Conservation (phyloP, 352 stramenopile species). For the Aphanomyces stellatus region DNA sequence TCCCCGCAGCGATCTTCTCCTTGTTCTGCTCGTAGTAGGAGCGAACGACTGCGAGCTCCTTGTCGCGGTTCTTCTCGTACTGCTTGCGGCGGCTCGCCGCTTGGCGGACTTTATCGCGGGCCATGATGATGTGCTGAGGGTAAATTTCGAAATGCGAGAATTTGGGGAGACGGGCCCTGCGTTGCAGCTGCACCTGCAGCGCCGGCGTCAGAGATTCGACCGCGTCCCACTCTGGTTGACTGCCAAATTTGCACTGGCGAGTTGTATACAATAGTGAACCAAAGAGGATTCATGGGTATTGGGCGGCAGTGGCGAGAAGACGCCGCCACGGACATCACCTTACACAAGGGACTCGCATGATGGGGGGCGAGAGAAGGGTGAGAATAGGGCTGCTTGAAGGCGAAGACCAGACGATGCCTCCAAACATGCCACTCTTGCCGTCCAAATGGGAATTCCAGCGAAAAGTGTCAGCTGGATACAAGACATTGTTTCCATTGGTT, state of each 20-base stretch:
- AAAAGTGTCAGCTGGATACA: no score
- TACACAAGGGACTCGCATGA: no score
- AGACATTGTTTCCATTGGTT: no score
- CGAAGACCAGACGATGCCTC: no score
- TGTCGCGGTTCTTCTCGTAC: constrained; percentile 2
- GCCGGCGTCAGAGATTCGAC: background rate
- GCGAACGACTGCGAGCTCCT: background rate
- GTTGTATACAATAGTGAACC: background rate
- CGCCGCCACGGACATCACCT: no score
- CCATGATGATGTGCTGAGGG: background rate
- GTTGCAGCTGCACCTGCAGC: no score
- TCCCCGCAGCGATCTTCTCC: background rate
- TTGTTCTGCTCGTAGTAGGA: constrained; percentile 4
- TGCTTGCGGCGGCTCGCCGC: background rate
- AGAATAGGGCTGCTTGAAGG: no score
- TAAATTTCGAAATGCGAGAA: background rate
- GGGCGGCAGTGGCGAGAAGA: no score
- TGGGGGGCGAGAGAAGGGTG: no score
- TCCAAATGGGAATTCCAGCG: no score
- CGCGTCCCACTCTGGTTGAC: background rate
- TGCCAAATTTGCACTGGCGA: background rate
- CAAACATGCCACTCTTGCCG: no score
- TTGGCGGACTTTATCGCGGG: background rate
- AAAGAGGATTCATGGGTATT: background rate
- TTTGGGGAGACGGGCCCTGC: background rate